Conservation (phyloP, 2,329 filamentous ascomycete species). For the Stachybotrys chartarum region DNA sequence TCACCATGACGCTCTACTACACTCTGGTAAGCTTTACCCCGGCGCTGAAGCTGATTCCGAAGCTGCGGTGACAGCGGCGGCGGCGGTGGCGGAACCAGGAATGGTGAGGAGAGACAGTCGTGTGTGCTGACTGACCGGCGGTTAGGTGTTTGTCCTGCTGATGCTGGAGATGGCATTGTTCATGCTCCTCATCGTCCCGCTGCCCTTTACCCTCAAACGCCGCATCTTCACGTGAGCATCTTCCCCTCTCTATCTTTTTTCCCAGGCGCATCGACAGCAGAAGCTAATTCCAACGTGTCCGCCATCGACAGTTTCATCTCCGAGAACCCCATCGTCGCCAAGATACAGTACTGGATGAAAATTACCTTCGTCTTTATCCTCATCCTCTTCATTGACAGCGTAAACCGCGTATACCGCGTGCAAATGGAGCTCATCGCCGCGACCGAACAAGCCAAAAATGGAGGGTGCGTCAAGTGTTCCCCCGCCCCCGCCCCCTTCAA, state of each 20-base stretch:
- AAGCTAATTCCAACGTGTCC: conserved; percentile 3
- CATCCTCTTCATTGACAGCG: conserved; percentile 95
- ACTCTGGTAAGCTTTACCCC: conserved; percentile 33
- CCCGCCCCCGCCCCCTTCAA: neutral
- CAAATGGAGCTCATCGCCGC: conserved; percentile 78
- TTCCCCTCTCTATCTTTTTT: neutral
- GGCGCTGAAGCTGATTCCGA: too few species aligned
- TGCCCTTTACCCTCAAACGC: conserved; percentile 80
- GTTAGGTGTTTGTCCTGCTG: conserved; percentile 73
- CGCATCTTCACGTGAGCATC: conserved; percentile 65
- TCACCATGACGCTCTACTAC: conserved; percentile 53
- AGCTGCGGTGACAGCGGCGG: too few species aligned
- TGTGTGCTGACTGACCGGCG: conserved; percentile 7
- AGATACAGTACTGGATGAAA: conserved; percentile 96
- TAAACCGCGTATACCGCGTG: conserved; percentile 91
- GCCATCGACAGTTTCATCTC: conserved; percentile 70
- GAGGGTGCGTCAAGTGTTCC: conserved; percentile 33
- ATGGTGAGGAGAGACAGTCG: conserved; percentile 4
- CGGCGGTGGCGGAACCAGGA: neutral
- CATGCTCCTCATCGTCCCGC: conserved; percentile 72
- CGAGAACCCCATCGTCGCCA: conserved; percentile 75
- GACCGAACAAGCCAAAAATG: conserved; percentile 44
- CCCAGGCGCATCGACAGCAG: neutral
- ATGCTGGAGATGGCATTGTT: conserved; percentile 79
- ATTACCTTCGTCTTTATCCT: conserved; percentile 99